phyloP scores from a whole-genome alignment of 2,329 filamentous ascomycete species.

The Dactylellina parvicollis region DNA sequence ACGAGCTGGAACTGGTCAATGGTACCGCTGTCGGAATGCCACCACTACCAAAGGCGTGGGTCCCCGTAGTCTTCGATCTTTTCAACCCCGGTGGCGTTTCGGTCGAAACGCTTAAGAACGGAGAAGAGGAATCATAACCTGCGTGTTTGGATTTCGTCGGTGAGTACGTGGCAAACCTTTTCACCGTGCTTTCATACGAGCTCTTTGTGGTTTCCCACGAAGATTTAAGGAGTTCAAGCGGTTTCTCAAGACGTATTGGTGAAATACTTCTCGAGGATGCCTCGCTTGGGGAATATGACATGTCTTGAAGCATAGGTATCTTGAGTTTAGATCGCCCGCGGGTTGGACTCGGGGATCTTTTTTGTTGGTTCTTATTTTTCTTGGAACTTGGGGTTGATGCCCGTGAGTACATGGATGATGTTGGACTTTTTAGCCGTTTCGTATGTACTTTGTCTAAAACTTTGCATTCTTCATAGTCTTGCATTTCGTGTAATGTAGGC shows the following conservation, averaged over 20 bases:
- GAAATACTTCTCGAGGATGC: slow-evolving; percentile 26
- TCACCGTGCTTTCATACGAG: background rate
- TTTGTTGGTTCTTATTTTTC: slow-evolving; percentile 6
- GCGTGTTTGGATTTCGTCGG: slow-evolving; percentile 33
- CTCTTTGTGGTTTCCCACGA: slow-evolving; percentile 30
- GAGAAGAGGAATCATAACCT: slow-evolving; percentile 32
- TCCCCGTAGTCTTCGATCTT: slow-evolving; percentile 43
- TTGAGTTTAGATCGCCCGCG: slow-evolving; percentile 34
- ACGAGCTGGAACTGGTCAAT: slow-evolving; percentile 29
- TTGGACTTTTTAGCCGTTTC: background rate
- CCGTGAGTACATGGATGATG: background rate
- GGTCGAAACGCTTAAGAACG: background rate
- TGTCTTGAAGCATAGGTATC: background rate
- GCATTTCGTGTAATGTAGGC: background rate
- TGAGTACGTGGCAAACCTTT: slow-evolving; percentile 41
- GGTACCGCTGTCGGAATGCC: slow-evolving; percentile 41
- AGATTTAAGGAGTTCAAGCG: slow-evolving; percentile 16
- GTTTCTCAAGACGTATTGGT: slow-evolving; percentile 17
- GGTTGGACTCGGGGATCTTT: slow-evolving; percentile 50
- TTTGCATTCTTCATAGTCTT: slow-evolving; percentile 2
- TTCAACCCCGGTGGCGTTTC: slow-evolving; percentile 32
- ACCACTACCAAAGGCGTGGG: slow-evolving; percentile 5
- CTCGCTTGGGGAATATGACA: background rate
- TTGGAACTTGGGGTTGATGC: background rate
- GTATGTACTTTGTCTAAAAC: slow-evolving; percentile 1